These are phyloP conservation scores for Calonectria ilicicola DNA, from an alignment of 2,329 filamentous ascomycete species.

Conservation along the genomic window DNA sequence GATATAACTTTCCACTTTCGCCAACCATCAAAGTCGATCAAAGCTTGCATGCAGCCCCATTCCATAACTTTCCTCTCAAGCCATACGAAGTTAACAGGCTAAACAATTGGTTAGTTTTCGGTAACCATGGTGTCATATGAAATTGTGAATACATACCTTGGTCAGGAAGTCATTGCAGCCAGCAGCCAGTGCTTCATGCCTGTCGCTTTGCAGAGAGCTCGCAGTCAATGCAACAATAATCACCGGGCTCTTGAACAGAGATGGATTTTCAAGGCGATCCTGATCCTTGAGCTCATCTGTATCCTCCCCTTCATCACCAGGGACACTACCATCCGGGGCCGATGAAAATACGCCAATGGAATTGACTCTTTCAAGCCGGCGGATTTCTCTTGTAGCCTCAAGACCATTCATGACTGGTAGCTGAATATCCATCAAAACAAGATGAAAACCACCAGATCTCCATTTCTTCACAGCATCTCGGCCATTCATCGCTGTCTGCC, in stretches of 20 bases:
- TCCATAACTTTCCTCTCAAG: slow-evolving; percentile 97
- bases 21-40: slow-evolving; percentile 99
- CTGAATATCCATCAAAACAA: slow-evolving; percentile 99
- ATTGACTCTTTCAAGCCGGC: slow-evolving; percentile 89
- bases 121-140: background rate
- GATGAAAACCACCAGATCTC: slow-evolving; percentile 90
- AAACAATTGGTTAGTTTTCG: slow-evolving; percentile 30
- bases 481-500: slow-evolving; percentile 97
- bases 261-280: slow-evolving; percentile 75
- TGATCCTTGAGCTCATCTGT: slow-evolving; percentile 67
- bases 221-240: slow-evolving; percentile 98
- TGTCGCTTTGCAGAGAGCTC: slow-evolving; percentile 92
- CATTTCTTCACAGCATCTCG: slow-evolving; percentile 94
- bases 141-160: slow-evolving; percentile 71
- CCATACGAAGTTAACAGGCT: slow-evolving; percentile 99
- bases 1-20: slow-evolving; percentile 93
- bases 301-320: slow-evolving; percentile 59
- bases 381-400: slow-evolving; percentile 94
- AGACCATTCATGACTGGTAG: slow-evolving; percentile 96
- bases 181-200: slow-evolving; percentile 92
- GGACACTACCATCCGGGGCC: slow-evolving; percentile 67
- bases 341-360: slow-evolving; percentile 91
- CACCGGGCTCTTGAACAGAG: slow-evolving; percentile 93
- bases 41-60: slow-evolving; percentile 99
- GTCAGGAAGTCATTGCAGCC: slow-evolving; percentile 99